phyloP scores from a whole-genome alignment of 371 early-diverging fungal species.

The Mortierella sp. region DNA sequence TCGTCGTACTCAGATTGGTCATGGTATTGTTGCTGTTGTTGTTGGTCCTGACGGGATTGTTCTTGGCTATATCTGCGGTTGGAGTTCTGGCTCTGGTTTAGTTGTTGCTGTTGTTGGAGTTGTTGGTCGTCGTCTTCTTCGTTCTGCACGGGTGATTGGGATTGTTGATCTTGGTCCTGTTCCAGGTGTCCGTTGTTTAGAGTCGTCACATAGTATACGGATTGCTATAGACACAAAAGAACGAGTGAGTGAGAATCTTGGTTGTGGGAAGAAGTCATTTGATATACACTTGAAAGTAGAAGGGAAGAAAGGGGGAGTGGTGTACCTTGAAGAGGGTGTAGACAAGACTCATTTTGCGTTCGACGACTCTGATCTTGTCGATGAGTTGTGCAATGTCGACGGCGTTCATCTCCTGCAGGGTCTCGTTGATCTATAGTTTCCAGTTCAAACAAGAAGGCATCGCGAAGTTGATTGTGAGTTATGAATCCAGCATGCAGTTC shows the following conservation, averaged over 20 bases:
- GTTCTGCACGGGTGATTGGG: constrained; percentile 3
- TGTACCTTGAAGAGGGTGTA: constrained; percentile 52
- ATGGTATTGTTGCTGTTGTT: constrained; percentile 9
- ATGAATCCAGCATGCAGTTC: neutral
- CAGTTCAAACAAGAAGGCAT: neutral
- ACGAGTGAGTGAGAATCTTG: neutral
- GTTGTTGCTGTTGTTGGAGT: neutral
- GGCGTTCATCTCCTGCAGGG: constrained; percentile 50
- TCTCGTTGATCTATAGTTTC: constrained; percentile 41
- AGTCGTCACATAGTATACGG: constrained; percentile 34
- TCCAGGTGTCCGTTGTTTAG: constrained; percentile 24
- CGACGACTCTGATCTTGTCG: constrained; percentile 53
- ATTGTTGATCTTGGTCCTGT: constrained; percentile 6
- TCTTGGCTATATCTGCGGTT: constrained; percentile 13
- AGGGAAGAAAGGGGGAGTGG: neutral
- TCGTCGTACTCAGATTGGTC: neutral
- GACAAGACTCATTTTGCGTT: constrained; percentile 56
- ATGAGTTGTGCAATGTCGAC: constrained; percentile 53
- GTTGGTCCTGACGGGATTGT: constrained; percentile 13
- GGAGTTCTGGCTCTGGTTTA: constrained; percentile 2
- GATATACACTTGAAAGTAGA: neutral
- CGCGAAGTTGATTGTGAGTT: neutral
- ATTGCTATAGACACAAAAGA: constrained; percentile 24
- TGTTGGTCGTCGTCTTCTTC: neutral
- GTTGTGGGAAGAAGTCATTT: neutral